Evolutionary conservation across 768 basidiomycete genomes (phyloP).

Genomic region (Russula compacta): DNA sequence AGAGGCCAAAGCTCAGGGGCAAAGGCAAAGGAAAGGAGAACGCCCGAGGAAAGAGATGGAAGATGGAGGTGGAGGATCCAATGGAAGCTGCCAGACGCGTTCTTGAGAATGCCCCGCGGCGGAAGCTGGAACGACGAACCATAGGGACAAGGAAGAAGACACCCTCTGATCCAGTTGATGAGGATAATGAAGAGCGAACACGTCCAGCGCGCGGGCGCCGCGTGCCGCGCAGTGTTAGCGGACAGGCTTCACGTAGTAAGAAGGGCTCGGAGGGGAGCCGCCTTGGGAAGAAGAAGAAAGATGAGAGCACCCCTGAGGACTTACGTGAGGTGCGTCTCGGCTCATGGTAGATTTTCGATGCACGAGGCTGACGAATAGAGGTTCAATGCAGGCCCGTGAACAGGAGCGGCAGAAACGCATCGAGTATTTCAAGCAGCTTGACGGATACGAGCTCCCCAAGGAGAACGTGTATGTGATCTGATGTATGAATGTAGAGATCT

Average conservation of each 20-base stretch:
- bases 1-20: conserved; percentile 22
- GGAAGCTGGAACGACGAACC: not conserved
- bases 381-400: conserved; percentile 10
- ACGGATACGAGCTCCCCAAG: conserved; percentile 14
- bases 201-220: not conserved
- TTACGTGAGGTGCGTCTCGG: conserved; percentile 14
- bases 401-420: conserved; percentile 14
- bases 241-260: not conserved
- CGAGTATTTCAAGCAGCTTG: conserved; percentile 21
- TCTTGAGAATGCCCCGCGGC: conserved; percentile 10
- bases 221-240: not conserved
- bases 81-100: conserved; percentile 4
- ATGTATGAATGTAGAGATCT: conserved; percentile 8
- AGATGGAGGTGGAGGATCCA: conserved; percentile 1
- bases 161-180: not conserved
- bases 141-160: not conserved
- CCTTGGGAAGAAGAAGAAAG: conserved; percentile 11
- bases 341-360: not conserved
- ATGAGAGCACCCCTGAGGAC: conserved; percentile 20
- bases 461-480: conserved; percentile 20
- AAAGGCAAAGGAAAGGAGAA: conserved; percentile 22
- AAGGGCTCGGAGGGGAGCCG: conserved; percentile 3
- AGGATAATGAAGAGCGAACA: not conserved
- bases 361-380: not conserved
- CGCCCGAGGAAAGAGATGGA: conserved; percentile 28